A percentile compares a stretch with the other conserved stretches of the same genome.
Conservation (phyloP, 164 flowering plant genomes). For the Chloranthus sessilifolius region DNA sequence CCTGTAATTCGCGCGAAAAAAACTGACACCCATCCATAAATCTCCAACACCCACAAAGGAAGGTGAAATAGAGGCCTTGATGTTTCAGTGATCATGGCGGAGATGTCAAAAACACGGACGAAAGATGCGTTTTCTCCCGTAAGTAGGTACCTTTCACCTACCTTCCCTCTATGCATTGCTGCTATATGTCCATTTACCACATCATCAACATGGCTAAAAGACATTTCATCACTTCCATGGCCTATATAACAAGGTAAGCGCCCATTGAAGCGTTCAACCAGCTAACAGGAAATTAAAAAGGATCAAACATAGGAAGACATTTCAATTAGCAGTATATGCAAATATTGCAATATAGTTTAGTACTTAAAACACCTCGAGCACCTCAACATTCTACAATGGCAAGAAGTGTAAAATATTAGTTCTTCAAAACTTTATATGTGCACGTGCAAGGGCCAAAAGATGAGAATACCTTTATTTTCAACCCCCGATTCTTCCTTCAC, state of each 20-base stretch:
- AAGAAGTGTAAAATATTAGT: neutral
- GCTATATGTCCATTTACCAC: slow-evolving; percentile 81
- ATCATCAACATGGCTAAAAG: slow-evolving; percentile 86
- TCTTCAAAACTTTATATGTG: no score
- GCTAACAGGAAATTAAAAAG: slow-evolving; percentile 28
- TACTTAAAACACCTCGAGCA: no score
- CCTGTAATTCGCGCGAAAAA: slow-evolving; percentile 58
- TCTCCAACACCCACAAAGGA: slow-evolving; percentile 57
- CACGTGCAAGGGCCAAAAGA: no score
- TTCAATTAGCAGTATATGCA: neutral
- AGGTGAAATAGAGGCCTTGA: slow-evolving; percentile 52
- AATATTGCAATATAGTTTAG: slow-evolving; percentile 1
- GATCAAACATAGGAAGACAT: neutral
- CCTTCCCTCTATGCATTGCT: slow-evolving; percentile 64
- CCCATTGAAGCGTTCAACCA: slow-evolving; percentile 79
- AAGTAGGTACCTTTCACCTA: slow-evolving; percentile 80
- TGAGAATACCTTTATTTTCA: no score
- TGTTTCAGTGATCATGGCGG: slow-evolving; percentile 62
- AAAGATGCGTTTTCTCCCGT: slow-evolving; percentile 95
- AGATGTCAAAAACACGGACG: slow-evolving; percentile 61
- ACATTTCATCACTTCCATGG: slow-evolving; percentile 49
- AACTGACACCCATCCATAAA: slow-evolving; percentile 70
- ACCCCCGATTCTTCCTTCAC: no score
- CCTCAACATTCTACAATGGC: no score
- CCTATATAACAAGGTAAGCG: slow-evolving; percentile 90